Evolutionary conservation across 192 early-diverging fungal genomes (phyloP), one percentile per base, ranked within the genome.

Genomic region (Chytriomyces confervae): DNA sequence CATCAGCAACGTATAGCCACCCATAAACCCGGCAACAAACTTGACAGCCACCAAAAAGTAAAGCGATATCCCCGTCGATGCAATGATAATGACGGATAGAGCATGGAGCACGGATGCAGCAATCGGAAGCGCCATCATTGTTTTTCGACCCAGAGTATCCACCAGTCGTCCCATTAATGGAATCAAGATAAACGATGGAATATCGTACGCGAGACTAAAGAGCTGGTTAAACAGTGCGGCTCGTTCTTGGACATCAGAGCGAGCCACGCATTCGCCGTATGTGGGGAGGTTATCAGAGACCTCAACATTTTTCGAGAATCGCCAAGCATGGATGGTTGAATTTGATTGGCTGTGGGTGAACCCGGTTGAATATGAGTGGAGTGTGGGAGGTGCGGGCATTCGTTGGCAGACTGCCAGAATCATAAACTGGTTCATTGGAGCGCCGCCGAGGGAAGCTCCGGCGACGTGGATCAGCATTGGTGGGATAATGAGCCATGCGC

Each of bases 21-120:
- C 86, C 79, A 87, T 66, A 24, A 78, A 57, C 0, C 86, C 86
- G 20, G 75, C 61, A 6, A 85, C n/a, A 9, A 87, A 36, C 23
- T 75, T 23, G 16, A 63, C 72, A 10, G 65, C 47, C 6, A 87
- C 45, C n/a, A 87, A 70, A n/a, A 81, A 49, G 81, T 82, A 87
- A 23, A 87, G 49, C 5, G 78, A 63, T 13, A 79, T 10, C 24
- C 60, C 73, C 29, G 77, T 71, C 20, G 67, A 57, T 27, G 81
- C 77, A 18, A 87, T 71, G 2, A 61, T 24, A 7, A 82, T 9
- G 20, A 77, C 20, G 18, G 79, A 50, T 4, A 79, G 18, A 7
- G 71, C 18, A 5, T 73, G 62, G 43, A 87, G 57, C 13, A 80
- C 24, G 1, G 82, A 47, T 23, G 76, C 62, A 18, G 79, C 16